Evolutionary conservation across 768 basidiomycete species (phyloP).

Genomic region (Mycena galericulata): DNA sequence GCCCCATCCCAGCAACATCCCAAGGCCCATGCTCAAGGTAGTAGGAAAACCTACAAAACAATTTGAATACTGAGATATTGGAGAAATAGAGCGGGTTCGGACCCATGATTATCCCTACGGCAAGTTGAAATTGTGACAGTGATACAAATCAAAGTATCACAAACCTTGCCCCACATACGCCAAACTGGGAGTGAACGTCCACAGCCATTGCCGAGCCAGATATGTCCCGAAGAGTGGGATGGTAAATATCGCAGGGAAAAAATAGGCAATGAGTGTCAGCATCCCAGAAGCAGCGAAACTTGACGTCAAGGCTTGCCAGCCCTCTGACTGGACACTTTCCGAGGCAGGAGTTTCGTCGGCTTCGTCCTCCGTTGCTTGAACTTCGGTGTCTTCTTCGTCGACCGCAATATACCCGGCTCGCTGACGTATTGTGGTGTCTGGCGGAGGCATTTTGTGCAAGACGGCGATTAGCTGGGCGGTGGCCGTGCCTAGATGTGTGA

Average conservation of each 20-base stretch:
- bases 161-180: constrained; percentile 94
- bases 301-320: constrained; percentile 82
- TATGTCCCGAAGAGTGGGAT: constrained; percentile 88
- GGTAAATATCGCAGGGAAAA: constrained; percentile 90
- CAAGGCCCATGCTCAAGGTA: constrained; percentile 92
- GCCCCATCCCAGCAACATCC: constrained; percentile 98
- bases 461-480: constrained; percentile 96
- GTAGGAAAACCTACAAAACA: constrained; percentile 74
- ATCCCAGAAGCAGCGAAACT: constrained; percentile 82
- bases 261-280: constrained; percentile 86
- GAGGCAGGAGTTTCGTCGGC: constrained; percentile 48
- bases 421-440: constrained; percentile 65
- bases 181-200: constrained; percentile 93
- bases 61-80: neutral
- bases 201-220: constrained; percentile 90
- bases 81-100: constrained; percentile 8
- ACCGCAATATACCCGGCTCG: constrained; percentile 68
- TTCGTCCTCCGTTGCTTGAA: constrained; percentile 47
- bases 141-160: constrained; percentile 17
- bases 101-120: constrained; percentile 91
- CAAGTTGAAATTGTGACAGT: constrained; percentile 10
- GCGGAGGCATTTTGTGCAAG: constrained; percentile 81
- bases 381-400: constrained; percentile 49
- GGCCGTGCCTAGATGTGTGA: constrained; percentile 63
- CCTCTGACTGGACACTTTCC: constrained; percentile 68